Conservation (phyloP, 2,329 filamentous ascomycete species). For the Epicoccum nigrum region DNA sequence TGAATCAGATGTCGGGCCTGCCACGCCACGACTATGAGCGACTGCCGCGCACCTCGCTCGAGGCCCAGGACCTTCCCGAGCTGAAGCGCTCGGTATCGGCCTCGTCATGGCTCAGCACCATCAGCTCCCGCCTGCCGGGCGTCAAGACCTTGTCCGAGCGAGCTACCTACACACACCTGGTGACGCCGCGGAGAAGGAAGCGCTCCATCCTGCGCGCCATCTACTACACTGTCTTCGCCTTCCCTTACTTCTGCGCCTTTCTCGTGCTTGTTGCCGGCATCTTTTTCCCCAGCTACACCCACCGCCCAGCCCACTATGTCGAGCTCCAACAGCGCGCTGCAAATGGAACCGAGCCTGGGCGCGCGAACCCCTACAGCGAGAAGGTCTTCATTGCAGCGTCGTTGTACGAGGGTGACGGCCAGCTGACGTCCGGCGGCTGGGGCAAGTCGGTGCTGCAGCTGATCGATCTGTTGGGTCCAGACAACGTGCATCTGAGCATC, state of each 20-base stretch:
- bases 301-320: constrained; percentile 59
- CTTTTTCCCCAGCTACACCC: constrained; percentile 63
- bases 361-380: constrained; percentile 63
- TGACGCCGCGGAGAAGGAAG: constrained; percentile 42
- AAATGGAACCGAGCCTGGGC: constrained; percentile 35
- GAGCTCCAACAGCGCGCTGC: constrained; percentile 47
- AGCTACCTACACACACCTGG: constrained; percentile 39
- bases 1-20: constrained; percentile 24
- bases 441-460: constrained; percentile 65
- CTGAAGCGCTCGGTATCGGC: constrained; percentile 19
- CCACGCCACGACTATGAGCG: constrained; percentile 42
- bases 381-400: constrained; percentile 77
- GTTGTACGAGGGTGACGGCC: constrained; percentile 68
- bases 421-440: constrained; percentile 69
- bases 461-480: constrained; percentile 68
- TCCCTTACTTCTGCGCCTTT: constrained; percentile 40
- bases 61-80: constrained; percentile 26
- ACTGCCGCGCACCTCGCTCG: constrained; percentile 38
- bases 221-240: constrained; percentile 40
- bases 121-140: constrained; percentile 25
- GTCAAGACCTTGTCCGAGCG: constrained; percentile 38
- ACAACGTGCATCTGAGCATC: constrained; percentile 74
- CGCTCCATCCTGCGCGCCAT: constrained; percentile 40
- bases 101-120: constrained; percentile 35
- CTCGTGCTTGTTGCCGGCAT: constrained; percentile 54